Evolutionary conservation across 306 rosid species (phyloP).

Genomic region (Canavalia ensiformis): DNA sequence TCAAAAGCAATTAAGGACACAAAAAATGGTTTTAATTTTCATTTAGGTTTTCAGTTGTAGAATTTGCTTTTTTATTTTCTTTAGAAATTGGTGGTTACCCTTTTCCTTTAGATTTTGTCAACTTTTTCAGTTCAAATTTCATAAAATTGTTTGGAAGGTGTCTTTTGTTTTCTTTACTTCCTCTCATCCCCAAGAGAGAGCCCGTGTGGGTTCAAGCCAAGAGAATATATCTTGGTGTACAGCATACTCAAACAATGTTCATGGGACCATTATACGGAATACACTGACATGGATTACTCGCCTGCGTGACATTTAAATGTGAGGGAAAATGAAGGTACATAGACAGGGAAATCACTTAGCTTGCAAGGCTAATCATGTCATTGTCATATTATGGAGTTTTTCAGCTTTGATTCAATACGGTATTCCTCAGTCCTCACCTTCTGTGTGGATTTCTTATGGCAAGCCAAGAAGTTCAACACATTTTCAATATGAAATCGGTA

Average conservation of each 20-base stretch:
- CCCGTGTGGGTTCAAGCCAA: constrained; percentile 18
- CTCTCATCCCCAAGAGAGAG: constrained; percentile 10
- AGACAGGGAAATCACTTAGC: constrained; percentile 42
- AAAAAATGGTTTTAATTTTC: constrained; percentile 7
- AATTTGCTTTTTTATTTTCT: not conserved
- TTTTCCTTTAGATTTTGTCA: not conserved
- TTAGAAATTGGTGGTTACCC: not conserved
- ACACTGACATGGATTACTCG: constrained; percentile 22
- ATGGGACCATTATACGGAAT: constrained; percentile 44
- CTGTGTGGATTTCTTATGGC: not conserved
- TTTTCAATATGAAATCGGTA: not conserved
- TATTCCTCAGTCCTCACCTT: not conserved
- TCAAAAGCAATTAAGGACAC: not conserved
- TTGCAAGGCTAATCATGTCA: constrained; percentile 44
- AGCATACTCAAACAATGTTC: constrained; percentile 27
- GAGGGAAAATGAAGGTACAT: constrained; percentile 18
- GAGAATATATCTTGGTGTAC: not conserved
- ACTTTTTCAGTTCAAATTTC: not conserved
- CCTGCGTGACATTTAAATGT: constrained; percentile 8
- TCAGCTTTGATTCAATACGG: not conserved
- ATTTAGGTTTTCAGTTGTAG: constrained; percentile 15
- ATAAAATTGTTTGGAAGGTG: constrained; percentile 26
- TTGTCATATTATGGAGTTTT: not conserved
- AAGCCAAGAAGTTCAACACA: constrained; percentile 12
- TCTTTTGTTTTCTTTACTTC: not conserved